A percentile compares a stretch with the other conserved stretches of the same genome.
These are phyloP conservation scores for Fusarium sp. DNA, from an alignment of 2,329 filamentous ascomycete species.

Conservation along the genomic window DNA sequence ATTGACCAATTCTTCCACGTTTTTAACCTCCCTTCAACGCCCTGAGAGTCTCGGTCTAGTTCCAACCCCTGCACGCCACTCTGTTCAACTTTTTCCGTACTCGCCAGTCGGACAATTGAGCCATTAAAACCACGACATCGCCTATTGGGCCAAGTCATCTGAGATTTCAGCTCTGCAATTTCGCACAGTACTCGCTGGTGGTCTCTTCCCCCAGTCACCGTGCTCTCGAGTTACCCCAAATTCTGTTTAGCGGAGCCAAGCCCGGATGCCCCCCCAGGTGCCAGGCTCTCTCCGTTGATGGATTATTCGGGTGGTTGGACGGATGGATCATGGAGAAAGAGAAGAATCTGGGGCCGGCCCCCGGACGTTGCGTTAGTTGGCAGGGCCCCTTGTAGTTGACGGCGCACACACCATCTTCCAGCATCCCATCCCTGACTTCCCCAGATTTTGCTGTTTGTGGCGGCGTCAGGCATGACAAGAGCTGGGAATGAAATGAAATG, in stretches of 20 bases:
- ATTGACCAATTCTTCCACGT: constrained; percentile 37
- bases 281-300: constrained; percentile 16
- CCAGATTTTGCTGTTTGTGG: constrained; percentile 44
- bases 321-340: not conserved
- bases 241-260: constrained; percentile 38
- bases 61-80: constrained; percentile 36
- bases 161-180: not conserved
- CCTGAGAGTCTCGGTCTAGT: constrained; percentile 17
- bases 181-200: constrained; percentile 37
- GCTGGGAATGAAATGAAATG: constrained; percentile 26
- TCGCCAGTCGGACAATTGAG: constrained; percentile 19
- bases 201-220: constrained; percentile 30
- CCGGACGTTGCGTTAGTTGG: constrained; percentile 37
- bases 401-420: constrained; percentile 45
- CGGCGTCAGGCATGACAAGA: constrained; percentile 21
- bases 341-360: constrained; percentile 31
- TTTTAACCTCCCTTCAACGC: constrained; percentile 32
- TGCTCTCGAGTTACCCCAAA: constrained; percentile 40
- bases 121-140: constrained; percentile 4
- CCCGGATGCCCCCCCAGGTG: constrained; percentile 23
- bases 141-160: constrained; percentile 21
- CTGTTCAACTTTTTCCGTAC: constrained; percentile 16
- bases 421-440: constrained; percentile 46
- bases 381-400: constrained; percentile 40
- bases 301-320: not conserved